A percentile compares a stretch with the other conserved stretches of the same genome.
Evolutionary conservation across 169 alveolate species (phyloP).

Genomic region (Plasmodium coatneyi): DNA sequence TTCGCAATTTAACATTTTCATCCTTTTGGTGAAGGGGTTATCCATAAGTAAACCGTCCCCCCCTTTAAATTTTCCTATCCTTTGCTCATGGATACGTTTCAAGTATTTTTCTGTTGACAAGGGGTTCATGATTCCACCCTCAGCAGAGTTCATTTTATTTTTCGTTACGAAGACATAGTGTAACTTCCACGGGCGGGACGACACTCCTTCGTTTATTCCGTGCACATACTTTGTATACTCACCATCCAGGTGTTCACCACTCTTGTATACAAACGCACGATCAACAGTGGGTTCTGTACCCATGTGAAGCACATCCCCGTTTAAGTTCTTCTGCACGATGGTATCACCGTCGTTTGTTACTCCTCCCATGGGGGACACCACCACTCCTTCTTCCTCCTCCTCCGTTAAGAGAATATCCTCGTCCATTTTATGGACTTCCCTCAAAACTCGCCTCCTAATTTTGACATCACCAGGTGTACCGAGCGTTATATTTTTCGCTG

Average conservation of each 20-base stretch:
- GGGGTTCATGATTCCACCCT: not conserved
- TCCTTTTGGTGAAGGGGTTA: slow-evolving; percentile 58
- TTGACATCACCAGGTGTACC: not conserved
- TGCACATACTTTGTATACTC: slow-evolving; percentile 19
- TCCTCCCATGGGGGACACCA: not conserved
- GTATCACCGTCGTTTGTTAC: not conserved
- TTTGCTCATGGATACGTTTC: slow-evolving; percentile 67
- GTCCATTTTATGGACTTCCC: not conserved
- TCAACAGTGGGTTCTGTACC: not conserved
- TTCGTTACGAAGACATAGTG: slow-evolving; percentile 5
- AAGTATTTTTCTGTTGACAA: slow-evolving; percentile 75
- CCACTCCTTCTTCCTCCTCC: not conserved
- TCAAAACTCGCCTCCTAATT: not conserved
- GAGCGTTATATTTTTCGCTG: not conserved
- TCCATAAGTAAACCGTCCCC: slow-evolving; percentile 75
- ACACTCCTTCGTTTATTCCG: slow-evolving; percentile 14
- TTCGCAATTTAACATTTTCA: slow-evolving; percentile 74
- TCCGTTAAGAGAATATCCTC: not conserved
- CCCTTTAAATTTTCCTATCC: slow-evolving; percentile 82
- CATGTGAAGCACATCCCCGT: not conserved
- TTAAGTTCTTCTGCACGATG: not conserved
- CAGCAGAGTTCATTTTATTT: slow-evolving; percentile 1
- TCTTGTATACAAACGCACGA: too few relatives aligned
- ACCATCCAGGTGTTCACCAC: not conserved
- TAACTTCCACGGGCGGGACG: slow-evolving; percentile 10